Conservation (phyloP, 2,329 filamentous ascomycete genomes). For the Verticillium zaregamsianum region DNA sequence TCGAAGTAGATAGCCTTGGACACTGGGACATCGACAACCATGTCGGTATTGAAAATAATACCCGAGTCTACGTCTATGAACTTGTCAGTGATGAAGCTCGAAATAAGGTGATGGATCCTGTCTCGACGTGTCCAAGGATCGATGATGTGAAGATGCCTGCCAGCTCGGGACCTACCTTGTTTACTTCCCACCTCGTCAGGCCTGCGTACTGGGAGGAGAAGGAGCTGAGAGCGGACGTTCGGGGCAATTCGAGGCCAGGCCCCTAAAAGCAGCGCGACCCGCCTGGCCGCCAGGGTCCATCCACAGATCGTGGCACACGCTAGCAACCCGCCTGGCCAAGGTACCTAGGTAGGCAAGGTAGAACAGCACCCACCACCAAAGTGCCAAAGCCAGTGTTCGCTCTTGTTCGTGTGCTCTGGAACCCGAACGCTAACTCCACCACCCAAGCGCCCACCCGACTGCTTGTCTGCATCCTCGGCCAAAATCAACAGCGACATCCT, state of each 20-base stretch:
- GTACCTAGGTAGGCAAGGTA: neutral
- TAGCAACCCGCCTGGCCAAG: neutral
- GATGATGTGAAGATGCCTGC: too few species aligned
- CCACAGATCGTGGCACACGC: neutral
- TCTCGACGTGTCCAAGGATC: too few species aligned
- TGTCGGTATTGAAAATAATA: neutral
- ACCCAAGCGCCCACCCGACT: neutral
- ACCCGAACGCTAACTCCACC: neutral
- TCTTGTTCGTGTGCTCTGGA: neutral
- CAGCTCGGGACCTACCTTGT: too few species aligned
- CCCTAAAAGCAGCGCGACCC: neutral
- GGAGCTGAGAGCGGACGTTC: neutral
- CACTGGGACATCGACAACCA: neutral
- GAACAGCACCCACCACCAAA: too few species aligned
- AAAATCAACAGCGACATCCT: neutral
- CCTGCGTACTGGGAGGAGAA: neutral
- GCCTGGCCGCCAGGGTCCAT: neutral
- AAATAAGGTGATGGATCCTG: too few species aligned
- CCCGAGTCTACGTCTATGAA: neutral
- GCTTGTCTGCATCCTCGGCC: neutral
- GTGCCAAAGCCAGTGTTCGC: too few species aligned
- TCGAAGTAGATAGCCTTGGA: neutral
- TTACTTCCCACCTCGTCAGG: too few species aligned
- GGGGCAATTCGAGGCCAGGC: neutral
- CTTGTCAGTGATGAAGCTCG: too few species aligned